Percentiles rank a stretch among this genome's conserved stretches.
Evolutionary conservation across 2,329 filamentous ascomycete genomes (phyloP).

Genomic region (Hortaea sp.): DNA sequence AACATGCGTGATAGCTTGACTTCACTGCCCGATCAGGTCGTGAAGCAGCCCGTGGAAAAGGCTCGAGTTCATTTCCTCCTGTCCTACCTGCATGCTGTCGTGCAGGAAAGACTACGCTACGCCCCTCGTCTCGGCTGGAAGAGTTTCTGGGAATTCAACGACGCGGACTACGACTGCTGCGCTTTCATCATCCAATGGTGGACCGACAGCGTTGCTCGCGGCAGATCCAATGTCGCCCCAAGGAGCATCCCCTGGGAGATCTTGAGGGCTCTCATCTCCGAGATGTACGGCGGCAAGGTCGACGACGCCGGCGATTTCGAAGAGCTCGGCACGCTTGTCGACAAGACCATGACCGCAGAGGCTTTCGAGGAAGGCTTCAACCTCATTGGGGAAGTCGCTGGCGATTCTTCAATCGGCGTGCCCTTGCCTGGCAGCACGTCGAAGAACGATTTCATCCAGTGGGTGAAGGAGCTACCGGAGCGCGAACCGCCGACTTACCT

Average conservation of each 20-base stretch:
- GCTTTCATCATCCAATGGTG: slow-evolving; percentile 93
- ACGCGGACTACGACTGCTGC: slow-evolving; percentile 97
- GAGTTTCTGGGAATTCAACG: slow-evolving; percentile 99
- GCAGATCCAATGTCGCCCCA: slow-evolving; percentile 84
- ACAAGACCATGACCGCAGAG: slow-evolving; percentile 67
- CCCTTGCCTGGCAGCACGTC: slow-evolving; percentile 70
- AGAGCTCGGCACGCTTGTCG: slow-evolving; percentile 62
- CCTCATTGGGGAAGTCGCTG: slow-evolving; percentile 57
- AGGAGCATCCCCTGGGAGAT: slow-evolving; percentile 95
- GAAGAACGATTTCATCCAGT: slow-evolving; percentile 75
- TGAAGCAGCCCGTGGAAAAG: slow-evolving; percentile 81
- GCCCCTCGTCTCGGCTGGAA: slow-evolving; percentile 94
- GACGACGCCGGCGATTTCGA: slow-evolving; percentile 80
- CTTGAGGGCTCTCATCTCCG: slow-evolving; percentile 77
- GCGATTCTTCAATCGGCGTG: slow-evolving; percentile 38
- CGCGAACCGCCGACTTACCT: slow-evolving; percentile 93
- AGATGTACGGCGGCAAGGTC: slow-evolving; percentile 97
- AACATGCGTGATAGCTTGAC: slow-evolving; percentile 98
- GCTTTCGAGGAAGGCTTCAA: slow-evolving; percentile 91
- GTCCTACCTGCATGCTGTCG: slow-evolving; percentile 88
- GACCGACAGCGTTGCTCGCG: slow-evolving; percentile 73
- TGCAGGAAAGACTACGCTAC: slow-evolving; percentile 90
- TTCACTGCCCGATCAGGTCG: slow-evolving; percentile 48
- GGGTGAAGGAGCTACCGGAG: slow-evolving; percentile 88
- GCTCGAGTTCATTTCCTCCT: slow-evolving; percentile 81